phyloP scores from a whole-genome alignment of 768 basidiomycete genomes.

The Termitomyces eurrhizus region DNA sequence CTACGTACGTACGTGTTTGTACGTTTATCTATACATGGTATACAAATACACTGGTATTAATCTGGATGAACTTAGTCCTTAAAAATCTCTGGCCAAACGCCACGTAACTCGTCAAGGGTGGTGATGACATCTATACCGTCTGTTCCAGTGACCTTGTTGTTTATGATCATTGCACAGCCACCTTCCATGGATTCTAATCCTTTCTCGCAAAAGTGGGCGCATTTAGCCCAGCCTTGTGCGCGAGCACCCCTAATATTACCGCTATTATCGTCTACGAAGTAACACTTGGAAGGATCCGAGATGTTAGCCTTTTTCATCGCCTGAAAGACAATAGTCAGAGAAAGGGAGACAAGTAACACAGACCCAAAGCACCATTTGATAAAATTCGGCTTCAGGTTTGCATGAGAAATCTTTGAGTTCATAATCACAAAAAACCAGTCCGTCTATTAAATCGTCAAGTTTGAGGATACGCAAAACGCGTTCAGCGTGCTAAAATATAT shows the following conservation, averaged over 20 bases:
- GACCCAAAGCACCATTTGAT: constrained; percentile 45
- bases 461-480: constrained; percentile 74
- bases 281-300: constrained; percentile 64
- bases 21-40: not conserved
- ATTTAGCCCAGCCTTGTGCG: constrained; percentile 64
- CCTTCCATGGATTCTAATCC: constrained; percentile 63
- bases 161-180: constrained; percentile 46
- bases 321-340: constrained; percentile 28
- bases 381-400: constrained; percentile 78
- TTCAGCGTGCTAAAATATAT: constrained; percentile 60
- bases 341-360: not conserved
- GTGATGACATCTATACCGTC: constrained; percentile 51
- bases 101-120: constrained; percentile 62
- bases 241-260: constrained; percentile 66
- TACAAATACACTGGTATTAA: constrained; percentile 10
- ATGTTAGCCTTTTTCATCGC: constrained; percentile 62
- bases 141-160: constrained; percentile 29
- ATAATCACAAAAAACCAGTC: constrained; percentile 80
- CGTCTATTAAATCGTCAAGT: constrained; percentile 70
- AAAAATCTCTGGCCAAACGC: constrained; percentile 77
- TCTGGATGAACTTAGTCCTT: constrained; percentile 19
- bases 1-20: not conserved
- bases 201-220: constrained; percentile 74
- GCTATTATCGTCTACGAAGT: constrained; percentile 78
- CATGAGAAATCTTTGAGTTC: constrained; percentile 60